Conservation (phyloP, 768 basidiomycete species). For the Mycena vulgaris region DNA sequence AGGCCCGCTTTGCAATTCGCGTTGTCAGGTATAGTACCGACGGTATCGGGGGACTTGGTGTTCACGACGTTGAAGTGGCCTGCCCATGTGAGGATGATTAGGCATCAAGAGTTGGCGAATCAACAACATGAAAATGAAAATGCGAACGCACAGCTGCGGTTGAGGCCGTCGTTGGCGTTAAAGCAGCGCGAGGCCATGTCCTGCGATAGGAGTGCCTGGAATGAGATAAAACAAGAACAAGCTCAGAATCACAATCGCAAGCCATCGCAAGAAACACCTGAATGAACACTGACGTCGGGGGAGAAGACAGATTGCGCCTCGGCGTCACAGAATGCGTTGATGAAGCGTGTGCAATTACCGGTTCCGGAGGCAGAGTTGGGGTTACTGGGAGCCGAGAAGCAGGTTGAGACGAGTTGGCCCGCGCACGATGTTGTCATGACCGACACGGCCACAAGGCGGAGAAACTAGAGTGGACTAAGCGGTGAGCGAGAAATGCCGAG, state of each 20-base stretch:
- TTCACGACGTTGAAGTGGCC: conserved; percentile 30
- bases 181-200: conserved; percentile 33
- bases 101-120: conserved; percentile 17
- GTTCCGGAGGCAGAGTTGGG: conserved; percentile 22
- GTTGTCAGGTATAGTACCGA: conserved; percentile 28
- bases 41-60: conserved; percentile 21
- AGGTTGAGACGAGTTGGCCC: conserved; percentile 25
- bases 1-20: conserved; percentile 27
- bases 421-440: conserved; percentile 17
- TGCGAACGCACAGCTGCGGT: conserved; percentile 19
- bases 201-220: conserved; percentile 25
- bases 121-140: conserved; percentile 16
- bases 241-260: background rate
- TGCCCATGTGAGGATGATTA: conserved; percentile 3
- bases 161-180: conserved; percentile 13
- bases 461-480: conserved; percentile 16
- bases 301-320: conserved; percentile 25
- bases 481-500: conserved; percentile 10
- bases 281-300: conserved; percentile 24
- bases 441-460: conserved; percentile 18
- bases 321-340: conserved; percentile 29
- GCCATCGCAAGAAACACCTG: conserved; percentile 13
- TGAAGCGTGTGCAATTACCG: conserved; percentile 27
- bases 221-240: conserved; percentile 11
- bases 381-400: conserved; percentile 24